Base-by-base conservation (phyloP, 2,329 filamentous ascomycete genomes). In the Fusarium beomiforme region DNA sequence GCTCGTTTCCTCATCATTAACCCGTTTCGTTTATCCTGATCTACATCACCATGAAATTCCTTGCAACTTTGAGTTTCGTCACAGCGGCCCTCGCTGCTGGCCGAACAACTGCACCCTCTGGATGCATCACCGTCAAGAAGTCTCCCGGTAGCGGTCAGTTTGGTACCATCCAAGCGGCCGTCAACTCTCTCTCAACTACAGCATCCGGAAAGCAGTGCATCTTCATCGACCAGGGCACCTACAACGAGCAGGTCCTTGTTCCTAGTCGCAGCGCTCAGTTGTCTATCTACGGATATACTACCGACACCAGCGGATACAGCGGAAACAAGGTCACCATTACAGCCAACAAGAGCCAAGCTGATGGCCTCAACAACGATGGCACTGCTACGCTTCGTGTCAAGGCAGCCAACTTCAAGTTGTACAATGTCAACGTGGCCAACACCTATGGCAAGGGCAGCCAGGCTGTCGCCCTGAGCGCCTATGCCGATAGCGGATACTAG, bases 201-300 rank as follows among this genome's bases (percentile, higher is more conserved):
- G 83, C 84, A 10, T 83, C 85, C 3, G 70, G 79, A 3, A 82
- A 82, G 2, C 87, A 90, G 64, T 87, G 85, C 75, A 89, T 92
- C 79, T 92, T 91, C 81, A 87, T 92, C 78, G 89, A 87, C 37
- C 91, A 91, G 79, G 49, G 89, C 4, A 89, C 86, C 21, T 91
- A 90, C 81, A 69, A 58, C 12, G 73, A 75, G 24, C 73, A 75
- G 39, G 88, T 91, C 36, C 86, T 85, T 63, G 83, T 90, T 23
- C 77, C 83, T 9, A 76, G 78, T 1, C 83, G 87, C 57, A 81
- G 80, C 6, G 86, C 85, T 4, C 80, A 90, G 39, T 85, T 86
- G 29, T 84, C 90, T 64, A 88, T 89, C 73, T 77, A 78, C 26
- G 90, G 90, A 21, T 87, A 87, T 74, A 91, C 90, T 3, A 76